A percentile compares a stretch with the other conserved stretches of the same genome.
These are phyloP conservation scores for Colletotrichum tofieldiae DNA, from an alignment of 2,329 filamentous ascomycete species.

Conservation along the genomic window DNA sequence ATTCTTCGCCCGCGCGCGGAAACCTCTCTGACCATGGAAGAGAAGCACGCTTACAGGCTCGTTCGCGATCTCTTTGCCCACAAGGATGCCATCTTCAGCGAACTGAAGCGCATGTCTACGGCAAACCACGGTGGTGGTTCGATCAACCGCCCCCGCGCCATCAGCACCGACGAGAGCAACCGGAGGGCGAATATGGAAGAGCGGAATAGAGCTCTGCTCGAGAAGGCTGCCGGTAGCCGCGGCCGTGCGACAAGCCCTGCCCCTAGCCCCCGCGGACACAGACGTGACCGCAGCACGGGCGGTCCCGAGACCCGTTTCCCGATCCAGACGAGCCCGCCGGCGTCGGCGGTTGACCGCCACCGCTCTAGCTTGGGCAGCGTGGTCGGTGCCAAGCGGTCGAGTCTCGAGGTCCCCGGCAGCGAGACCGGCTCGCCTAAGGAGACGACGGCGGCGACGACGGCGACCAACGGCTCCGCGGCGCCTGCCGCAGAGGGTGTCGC, in stretches of 20 bases:
- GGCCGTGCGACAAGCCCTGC: slow-evolving; percentile 83
- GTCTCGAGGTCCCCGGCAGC: slow-evolving; percentile 85
- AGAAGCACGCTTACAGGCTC: slow-evolving; percentile 91
- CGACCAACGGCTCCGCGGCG: slow-evolving; percentile 58
- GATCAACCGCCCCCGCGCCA: slow-evolving; percentile 80
- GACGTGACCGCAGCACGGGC: slow-evolving; percentile 85
- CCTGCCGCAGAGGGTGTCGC: slow-evolving; percentile 39
- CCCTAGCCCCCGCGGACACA: slow-evolving; percentile 73
- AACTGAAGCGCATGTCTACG: slow-evolving; percentile 90
- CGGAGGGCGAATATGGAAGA: slow-evolving; percentile 95
- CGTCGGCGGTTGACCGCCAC: slow-evolving; percentile 65
- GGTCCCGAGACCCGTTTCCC: slow-evolving; percentile 87
- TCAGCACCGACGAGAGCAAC: slow-evolving; percentile 96
- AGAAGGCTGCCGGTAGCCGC: slow-evolving; percentile 74
- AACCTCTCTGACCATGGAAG: slow-evolving; percentile 93
- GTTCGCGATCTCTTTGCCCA: slow-evolving; percentile 93
- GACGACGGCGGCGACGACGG: slow-evolving; percentile 48
- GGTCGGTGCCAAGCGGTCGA: slow-evolving; percentile 71
- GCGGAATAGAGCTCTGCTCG: slow-evolving; percentile 85
- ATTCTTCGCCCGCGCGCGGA: slow-evolving; percentile 90
- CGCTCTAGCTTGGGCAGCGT: slow-evolving; percentile 67
- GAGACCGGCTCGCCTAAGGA: slow-evolving; percentile 59
- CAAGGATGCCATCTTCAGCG: slow-evolving; percentile 95
- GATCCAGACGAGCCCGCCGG: slow-evolving; percentile 77
- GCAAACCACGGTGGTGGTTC: slow-evolving; percentile 78